A percentile compares a stretch with the other conserved stretches of the same genome.
These are phyloP conservation scores for Xylaria cubensis DNA, from an alignment of 495 filamentous ascomycete species.

Conservation along the genomic window DNA sequence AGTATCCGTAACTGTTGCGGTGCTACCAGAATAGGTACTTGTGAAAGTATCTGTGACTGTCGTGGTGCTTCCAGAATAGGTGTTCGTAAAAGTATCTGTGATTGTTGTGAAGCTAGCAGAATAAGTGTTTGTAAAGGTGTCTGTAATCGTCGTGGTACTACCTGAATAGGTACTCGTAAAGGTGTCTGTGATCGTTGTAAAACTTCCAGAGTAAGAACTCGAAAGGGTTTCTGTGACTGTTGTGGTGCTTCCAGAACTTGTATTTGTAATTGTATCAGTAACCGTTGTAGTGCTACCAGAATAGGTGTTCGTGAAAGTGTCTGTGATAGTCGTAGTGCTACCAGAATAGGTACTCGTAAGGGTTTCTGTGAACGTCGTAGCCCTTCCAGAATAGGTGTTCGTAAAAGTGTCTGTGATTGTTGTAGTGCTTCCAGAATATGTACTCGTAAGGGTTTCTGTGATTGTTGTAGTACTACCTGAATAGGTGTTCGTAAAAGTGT, in stretches of 20 bases:
- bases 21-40: too few relatives aligned
- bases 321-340: conserved; percentile 8
- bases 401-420: conserved; percentile 18
- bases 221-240: background rate
- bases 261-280: conserved; percentile 12
- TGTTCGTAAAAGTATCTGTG: too few relatives aligned
- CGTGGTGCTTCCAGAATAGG: too few relatives aligned
- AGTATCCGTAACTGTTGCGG: too few relatives aligned
- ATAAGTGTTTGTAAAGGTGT: too few relatives aligned
- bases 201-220: background rate
- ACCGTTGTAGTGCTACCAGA: background rate
- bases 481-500: conserved; percentile 15
- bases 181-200: too few relatives aligned
- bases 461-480: conserved; percentile 5
- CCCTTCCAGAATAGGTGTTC: conserved; percentile 13
- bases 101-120: too few relatives aligned
- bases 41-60: too few relatives aligned
- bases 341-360: background rate
- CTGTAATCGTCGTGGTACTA: too few relatives aligned
- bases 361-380: conserved; percentile 27
- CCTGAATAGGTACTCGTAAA: too few relatives aligned
- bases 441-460: background rate
- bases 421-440: background rate
- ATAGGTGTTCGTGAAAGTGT: conserved; percentile 21
- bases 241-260: conserved; percentile 15